These are phyloP conservation scores for Aspergillus wentii DNA, from an alignment of 495 filamentous ascomycete species.

Conservation along the genomic window DNA sequence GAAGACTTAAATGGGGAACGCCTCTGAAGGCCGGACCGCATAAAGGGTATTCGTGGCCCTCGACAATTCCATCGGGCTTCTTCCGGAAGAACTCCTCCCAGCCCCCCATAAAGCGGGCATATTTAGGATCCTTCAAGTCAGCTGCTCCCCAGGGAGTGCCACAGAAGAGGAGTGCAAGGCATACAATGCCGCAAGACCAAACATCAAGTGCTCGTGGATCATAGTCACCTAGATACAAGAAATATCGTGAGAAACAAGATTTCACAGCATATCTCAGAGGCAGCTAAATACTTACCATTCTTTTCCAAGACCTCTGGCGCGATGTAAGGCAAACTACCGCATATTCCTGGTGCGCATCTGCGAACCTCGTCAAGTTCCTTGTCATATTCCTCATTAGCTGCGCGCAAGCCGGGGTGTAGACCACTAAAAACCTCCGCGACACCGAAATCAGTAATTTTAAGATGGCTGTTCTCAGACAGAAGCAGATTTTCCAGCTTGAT, in stretches of 20 bases:
- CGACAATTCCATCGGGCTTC: slow-evolving; percentile 41
- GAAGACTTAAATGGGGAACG: slow-evolving; percentile 48
- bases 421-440: slow-evolving; percentile 72
- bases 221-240: slow-evolving; percentile 46
- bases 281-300: slow-evolving; percentile 31
- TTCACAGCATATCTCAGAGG: too few relatives aligned
- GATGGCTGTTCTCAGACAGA: slow-evolving; percentile 58
- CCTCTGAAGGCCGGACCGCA: slow-evolving; percentile 37
- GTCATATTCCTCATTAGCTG: slow-evolving; percentile 60
- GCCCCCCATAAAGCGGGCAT: slow-evolving; percentile 52
- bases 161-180: slow-evolving; percentile 59
- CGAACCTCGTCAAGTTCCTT: slow-evolving; percentile 61
- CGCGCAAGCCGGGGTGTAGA: slow-evolving; percentile 63
- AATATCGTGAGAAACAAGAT: too few relatives aligned
- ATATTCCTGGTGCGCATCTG: slow-evolving; percentile 65
- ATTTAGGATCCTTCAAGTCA: slow-evolving; percentile 38
- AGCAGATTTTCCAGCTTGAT: slow-evolving; percentile 78
- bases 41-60: slow-evolving; percentile 50
- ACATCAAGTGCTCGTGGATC: slow-evolving; percentile 73
- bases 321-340: slow-evolving; percentile 72
- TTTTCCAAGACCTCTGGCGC: slow-evolving; percentile 70
- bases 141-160: slow-evolving; percentile 62
- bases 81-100: slow-evolving; percentile 58
- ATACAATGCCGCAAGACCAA: slow-evolving; percentile 74
- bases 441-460: slow-evolving; percentile 82